A percentile compares a stretch with the other conserved stretches of the same genome.
Conservation (phyloP, 805 yeast species). For the Pichia cabralensis region DNA sequence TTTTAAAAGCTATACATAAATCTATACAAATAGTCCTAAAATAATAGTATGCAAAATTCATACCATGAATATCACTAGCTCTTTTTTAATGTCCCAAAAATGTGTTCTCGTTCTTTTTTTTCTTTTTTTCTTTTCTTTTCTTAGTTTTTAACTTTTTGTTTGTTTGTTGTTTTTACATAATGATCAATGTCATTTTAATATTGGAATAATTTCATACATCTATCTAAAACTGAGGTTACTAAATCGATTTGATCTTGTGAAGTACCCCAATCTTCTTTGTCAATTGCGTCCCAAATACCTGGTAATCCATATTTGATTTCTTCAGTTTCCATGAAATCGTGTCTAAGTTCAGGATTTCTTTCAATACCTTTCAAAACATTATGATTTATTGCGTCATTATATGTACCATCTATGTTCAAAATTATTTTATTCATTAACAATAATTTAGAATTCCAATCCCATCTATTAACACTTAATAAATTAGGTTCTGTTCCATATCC, state of each 20-base stretch:
- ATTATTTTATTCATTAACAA: slow-evolving; percentile 45
- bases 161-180: no score
- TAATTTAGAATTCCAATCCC: slow-evolving; percentile 73
- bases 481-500: slow-evolving; percentile 65
- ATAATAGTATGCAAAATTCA: no score
- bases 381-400: slow-evolving; percentile 51
- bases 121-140: no score
- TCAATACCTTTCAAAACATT: slow-evolving; percentile 67
- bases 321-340: slow-evolving; percentile 18
- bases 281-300: slow-evolving; percentile 57
- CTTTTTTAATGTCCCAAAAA: no score
- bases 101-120: no score
- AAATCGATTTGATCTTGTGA: slow-evolving; percentile 47
- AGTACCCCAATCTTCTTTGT: slow-evolving; percentile 33
- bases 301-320: slow-evolving; percentile 79
- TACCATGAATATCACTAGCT: no score
- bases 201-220: slow-evolving; percentile 17
- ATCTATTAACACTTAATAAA: slow-evolving; percentile 56
- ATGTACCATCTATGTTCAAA: slow-evolving; percentile 33
- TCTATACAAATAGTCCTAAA: no score
- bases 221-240: slow-evolving; percentile 29
- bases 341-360: slow-evolving; percentile 37
- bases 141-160: no score
- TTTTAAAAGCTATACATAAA: no score
- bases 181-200: slow-evolving; percentile 2